These are phyloP conservation scores for Suhomyces sp. DNA, from an alignment of 805 yeast species.

Conservation along the genomic window DNA sequence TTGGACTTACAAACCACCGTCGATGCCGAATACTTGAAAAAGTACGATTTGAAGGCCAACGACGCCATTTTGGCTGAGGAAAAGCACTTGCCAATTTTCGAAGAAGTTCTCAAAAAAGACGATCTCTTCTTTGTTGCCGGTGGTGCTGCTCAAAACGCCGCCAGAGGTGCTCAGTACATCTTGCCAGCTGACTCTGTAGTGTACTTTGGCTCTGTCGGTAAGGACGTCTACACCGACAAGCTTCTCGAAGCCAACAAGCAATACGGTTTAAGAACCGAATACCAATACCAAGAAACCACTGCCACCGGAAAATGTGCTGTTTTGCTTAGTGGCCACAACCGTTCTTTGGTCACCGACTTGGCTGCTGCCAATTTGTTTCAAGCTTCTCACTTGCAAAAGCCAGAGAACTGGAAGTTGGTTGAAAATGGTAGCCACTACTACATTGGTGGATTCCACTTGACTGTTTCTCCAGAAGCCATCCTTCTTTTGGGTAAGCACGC, in stretches of 20 bases:
- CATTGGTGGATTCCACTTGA: constrained; percentile 98
- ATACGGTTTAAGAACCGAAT: constrained; percentile 86
- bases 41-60: constrained; percentile 82
- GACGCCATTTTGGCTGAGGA: constrained; percentile 90
- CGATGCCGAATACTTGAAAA: constrained; percentile 62
- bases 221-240: constrained; percentile 81
- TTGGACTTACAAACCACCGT: constrained; percentile 83
- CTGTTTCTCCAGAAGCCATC: constrained; percentile 96
- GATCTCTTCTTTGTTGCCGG: constrained; percentile 84
- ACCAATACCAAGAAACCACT: constrained; percentile 70
- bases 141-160: constrained; percentile 99
- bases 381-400: constrained; percentile 78
- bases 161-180: constrained; percentile 95
- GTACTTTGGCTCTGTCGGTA: constrained; percentile 95
- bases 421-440: constrained; percentile 79
- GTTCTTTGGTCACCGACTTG: constrained; percentile 93
- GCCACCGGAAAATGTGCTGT: constrained; percentile 99
- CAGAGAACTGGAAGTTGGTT: constrained; percentile 86
- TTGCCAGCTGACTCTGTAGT: constrained; percentile 79
- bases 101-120: constrained; percentile 63
- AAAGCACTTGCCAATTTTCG: constrained; percentile 80
- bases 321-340: constrained; percentile 77
- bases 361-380: constrained; percentile 98
- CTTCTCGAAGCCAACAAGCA: constrained; percentile 76
- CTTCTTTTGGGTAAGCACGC: constrained; percentile 89